Conservation (phyloP, 1,284 basidiomycete species). For the Ustilago loliicola region DNA sequence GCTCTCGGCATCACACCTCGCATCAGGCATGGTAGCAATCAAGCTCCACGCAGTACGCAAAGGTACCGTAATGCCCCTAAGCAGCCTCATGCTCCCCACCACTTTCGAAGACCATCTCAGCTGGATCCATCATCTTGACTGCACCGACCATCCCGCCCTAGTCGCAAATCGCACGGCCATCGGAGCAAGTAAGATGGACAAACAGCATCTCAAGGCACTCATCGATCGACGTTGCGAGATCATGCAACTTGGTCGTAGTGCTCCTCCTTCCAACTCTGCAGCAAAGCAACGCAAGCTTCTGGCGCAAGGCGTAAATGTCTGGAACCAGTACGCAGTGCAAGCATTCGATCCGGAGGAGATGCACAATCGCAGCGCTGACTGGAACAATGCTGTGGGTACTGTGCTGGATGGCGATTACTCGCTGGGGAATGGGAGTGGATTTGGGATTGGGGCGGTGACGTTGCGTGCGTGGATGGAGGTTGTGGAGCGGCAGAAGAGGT, state of each 20-base stretch:
- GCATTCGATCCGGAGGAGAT: slow-evolving; percentile 36
- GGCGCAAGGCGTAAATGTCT: slow-evolving; percentile 4
- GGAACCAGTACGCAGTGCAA: slow-evolving; percentile 16
- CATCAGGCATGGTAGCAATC: slow-evolving; percentile 46
- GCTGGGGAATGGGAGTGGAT: slow-evolving; percentile 50
- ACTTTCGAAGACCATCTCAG: slow-evolving; percentile 34
- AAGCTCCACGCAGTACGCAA: slow-evolving; percentile 43
- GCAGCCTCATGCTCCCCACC: slow-evolving; percentile 37
- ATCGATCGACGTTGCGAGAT: slow-evolving; percentile 44
- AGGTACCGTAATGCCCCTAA: slow-evolving; percentile 36
- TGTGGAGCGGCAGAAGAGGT: slow-evolving; percentile 25
- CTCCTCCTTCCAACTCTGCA: slow-evolving; percentile 11
- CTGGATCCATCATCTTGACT: slow-evolving; percentile 46
- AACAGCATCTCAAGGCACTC: slow-evolving; percentile 35
- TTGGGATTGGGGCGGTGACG: slow-evolving; percentile 41
- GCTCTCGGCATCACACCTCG: slow-evolving; percentile 19
- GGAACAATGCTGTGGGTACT: slow-evolving; percentile 50
- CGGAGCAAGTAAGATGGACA: slow-evolving; percentile 25
- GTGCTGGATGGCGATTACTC: slow-evolving; percentile 62
- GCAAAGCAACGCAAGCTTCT: slow-evolving; percentile 5
- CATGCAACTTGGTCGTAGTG: slow-evolving; percentile 43
- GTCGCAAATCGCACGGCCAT: slow-evolving; percentile 28
- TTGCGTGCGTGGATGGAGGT: slow-evolving; percentile 36
- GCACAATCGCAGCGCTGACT: slow-evolving; percentile 34
- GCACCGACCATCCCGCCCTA: slow-evolving; percentile 36